These are phyloP conservation scores for Grosmannia serpens DNA, from an alignment of 2,329 filamentous ascomycete species.

Conservation along the genomic window DNA sequence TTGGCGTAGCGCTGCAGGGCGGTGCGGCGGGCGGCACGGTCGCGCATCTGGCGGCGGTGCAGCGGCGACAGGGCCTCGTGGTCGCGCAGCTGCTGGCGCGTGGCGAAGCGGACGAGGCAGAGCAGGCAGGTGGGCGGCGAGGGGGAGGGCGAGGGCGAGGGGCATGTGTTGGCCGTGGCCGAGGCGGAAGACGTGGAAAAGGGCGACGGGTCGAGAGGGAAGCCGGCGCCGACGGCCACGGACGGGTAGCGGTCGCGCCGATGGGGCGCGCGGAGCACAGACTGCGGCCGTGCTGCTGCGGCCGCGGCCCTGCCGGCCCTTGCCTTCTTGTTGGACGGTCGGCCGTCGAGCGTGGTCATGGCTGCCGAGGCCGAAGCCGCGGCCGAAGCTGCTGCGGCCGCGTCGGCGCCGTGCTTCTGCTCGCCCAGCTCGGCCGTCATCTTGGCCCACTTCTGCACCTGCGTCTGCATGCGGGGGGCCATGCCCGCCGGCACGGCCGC, in stretches of 20 bases:
- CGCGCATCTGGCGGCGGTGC: conserved; percentile 14
- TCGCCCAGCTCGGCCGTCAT: conserved; percentile 45
- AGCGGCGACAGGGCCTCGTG: conserved; percentile 15
- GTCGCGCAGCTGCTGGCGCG: conserved; percentile 22
- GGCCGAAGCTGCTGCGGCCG: conserved; percentile 11
- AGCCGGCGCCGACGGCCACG: conserved; percentile 40
- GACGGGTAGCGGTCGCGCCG: conserved; percentile 34
- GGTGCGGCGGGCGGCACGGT: conserved; percentile 3
- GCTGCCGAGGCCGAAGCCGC: conserved; percentile 8
- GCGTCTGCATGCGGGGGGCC: conserved; percentile 31
- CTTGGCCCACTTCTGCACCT: conserved; percentile 61
- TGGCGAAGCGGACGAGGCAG: conserved; percentile 48
- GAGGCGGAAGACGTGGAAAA: no score
- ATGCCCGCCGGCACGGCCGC: conserved; percentile 24
- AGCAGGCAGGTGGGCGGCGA: conserved; percentile 34
- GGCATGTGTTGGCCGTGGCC: no score
- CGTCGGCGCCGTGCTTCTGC: not conserved
- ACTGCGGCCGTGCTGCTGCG: not conserved
- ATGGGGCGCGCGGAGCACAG: conserved; percentile 15
- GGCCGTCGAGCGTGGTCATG: not conserved
- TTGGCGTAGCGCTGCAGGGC: conserved; percentile 7
- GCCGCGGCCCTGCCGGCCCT: not conserved
- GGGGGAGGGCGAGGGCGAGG: not conserved
- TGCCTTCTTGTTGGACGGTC: not conserved
- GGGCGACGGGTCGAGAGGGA: not conserved